A percentile compares a stretch with the other conserved stretches of the same genome.
Evolutionary conservation across 169 alveolate species (phyloP).

Genomic region (Plasmodium falciparum): DNA sequence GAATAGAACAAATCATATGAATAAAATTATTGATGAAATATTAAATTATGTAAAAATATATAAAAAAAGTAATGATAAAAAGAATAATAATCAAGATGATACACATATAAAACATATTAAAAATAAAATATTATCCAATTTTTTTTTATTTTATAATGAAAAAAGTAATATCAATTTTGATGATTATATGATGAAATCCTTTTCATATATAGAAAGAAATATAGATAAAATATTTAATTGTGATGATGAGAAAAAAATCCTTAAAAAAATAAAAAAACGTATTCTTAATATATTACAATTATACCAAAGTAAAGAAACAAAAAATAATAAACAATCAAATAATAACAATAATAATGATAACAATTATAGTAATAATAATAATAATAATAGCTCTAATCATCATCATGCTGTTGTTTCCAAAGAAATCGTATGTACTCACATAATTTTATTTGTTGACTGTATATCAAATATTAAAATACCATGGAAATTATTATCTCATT

Average conservation of each 20-base stretch:
- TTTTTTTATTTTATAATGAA: neutral
- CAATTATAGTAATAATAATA: too few relatives aligned
- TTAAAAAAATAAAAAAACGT: constrained; percentile 1
- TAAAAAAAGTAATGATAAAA: neutral
- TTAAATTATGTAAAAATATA: constrained; percentile 27
- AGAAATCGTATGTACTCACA: constrained; percentile 47
- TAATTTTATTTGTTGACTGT: constrained; percentile 34
- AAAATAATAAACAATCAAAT: too few relatives aligned
- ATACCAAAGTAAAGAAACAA: neutral
- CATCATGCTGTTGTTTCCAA: neutral
- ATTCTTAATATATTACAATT: constrained; percentile 30
- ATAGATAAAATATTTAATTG: constrained; percentile 16
- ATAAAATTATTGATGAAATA: constrained; percentile 8
- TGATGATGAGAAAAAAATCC: constrained; percentile 5
- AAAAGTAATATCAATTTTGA: constrained; percentile 1
- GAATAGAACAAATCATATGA: neutral
- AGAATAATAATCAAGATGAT: neutral
- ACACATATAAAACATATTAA: neutral
- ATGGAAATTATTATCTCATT: constrained; percentile 1
- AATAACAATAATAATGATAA: too few relatives aligned
- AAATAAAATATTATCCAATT: constrained; percentile 4
- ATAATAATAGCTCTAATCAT: neutral
- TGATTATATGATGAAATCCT: constrained; percentile 1
- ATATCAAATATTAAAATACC: constrained; percentile 18
- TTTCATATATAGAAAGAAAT: constrained; percentile 30